phyloP scores from a whole-genome alignment of 2,329 filamentous ascomycete species.

The Trichoderma atroviride region DNA sequence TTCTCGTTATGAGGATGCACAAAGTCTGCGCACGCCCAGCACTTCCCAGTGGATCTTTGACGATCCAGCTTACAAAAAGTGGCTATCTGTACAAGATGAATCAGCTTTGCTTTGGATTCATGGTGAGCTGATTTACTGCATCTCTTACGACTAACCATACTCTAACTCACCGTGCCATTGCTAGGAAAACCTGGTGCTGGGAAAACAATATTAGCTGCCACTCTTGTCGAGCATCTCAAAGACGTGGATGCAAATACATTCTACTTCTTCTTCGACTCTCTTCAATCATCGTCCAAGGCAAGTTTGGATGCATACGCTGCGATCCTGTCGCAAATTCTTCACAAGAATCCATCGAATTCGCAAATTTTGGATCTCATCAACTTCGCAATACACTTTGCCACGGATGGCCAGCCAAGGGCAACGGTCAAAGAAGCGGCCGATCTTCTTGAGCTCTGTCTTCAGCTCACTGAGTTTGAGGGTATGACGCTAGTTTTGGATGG shows the following conservation, averaged over 20 bases:
- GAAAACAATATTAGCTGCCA: background rate
- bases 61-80: background rate
- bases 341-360: background rate
- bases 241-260: too few relatives aligned
- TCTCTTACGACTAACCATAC: background rate
- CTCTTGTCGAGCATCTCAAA: too few relatives aligned
- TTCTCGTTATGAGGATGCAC: background rate
- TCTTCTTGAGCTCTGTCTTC: background rate
- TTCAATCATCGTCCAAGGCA: too few relatives aligned
- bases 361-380: background rate
- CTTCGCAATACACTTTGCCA: background rate
- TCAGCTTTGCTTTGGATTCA: background rate
- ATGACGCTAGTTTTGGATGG: background rate
- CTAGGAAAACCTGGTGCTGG: background rate
- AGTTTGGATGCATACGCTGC: background rate
- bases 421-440: background rate
- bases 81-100: background rate
- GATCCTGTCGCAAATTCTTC: background rate
- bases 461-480: background rate
- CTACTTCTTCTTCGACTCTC: too few relatives aligned
- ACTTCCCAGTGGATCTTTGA: background rate
- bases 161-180: background rate
- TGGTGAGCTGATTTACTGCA: background rate
- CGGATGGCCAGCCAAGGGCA: background rate
- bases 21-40: background rate